Conservation (phyloP, 306 rosid genomes). For the Glycine latifolia region DNA sequence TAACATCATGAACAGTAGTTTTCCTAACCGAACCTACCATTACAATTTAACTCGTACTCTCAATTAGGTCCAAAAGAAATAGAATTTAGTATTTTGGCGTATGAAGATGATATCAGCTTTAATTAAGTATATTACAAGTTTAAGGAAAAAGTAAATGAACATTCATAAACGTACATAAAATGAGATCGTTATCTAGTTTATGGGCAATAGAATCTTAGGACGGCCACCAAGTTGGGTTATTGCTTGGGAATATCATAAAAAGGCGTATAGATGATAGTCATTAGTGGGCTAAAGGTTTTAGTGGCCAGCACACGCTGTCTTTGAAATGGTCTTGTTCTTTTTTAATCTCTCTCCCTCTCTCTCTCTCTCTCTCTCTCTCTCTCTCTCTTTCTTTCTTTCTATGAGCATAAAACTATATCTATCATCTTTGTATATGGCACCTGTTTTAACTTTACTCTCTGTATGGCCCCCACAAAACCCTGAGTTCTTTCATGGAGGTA, state of each 20-base stretch:
- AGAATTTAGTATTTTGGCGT: slow-evolving; percentile 62
- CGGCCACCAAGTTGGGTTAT: slow-evolving; percentile 68
- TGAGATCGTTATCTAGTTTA: slow-evolving; percentile 56
- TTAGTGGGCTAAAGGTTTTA: slow-evolving; percentile 59
- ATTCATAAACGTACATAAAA: not conserved
- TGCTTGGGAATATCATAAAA: slow-evolving; percentile 71
- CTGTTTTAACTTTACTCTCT: slow-evolving; percentile 40
- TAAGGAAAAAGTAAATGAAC: not conserved
- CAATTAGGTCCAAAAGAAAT: slow-evolving; percentile 50
- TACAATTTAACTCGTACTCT: slow-evolving; percentile 15
- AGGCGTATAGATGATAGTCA: slow-evolving; percentile 62
- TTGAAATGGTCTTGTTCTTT: slow-evolving; percentile 53
- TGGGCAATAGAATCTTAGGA: slow-evolving; percentile 75
- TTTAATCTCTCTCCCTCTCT: slow-evolving; percentile 14
- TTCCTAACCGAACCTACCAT: slow-evolving; percentile 40
- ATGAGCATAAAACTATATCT: slow-evolving; percentile 30
- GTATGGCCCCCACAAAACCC: slow-evolving; percentile 58
- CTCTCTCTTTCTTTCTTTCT: no score
- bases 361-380: not conserved
- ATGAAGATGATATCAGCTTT: slow-evolving; percentile 57
- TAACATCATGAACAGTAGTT: slow-evolving; percentile 41
- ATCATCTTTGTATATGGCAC: slow-evolving; percentile 48
- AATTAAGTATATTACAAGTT: not conserved
- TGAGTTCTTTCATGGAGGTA: slow-evolving; percentile 49
- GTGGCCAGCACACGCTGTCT: slow-evolving; percentile 74